Evolutionary conservation across 2,329 filamentous ascomycete species (phyloP).

Genomic region (Clarireedia homoeocarpa): DNA sequence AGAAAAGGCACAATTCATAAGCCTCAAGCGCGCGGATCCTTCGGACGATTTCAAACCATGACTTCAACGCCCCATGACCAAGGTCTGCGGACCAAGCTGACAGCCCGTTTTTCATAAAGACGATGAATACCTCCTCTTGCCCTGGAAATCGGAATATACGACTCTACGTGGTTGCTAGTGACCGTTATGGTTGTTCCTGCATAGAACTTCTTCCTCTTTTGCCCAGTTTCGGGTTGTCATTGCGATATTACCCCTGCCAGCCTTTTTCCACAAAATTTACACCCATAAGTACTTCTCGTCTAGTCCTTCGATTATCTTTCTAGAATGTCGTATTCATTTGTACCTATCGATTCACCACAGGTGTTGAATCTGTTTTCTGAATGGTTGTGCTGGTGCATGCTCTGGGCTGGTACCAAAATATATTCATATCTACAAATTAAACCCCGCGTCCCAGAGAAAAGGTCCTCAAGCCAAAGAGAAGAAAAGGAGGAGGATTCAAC

Average conservation of each 20-base stretch:
- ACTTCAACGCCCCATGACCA: background rate
- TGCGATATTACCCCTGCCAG: background rate
- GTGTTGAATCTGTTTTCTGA: slow-evolving; percentile 2
- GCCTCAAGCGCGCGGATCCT: slow-evolving; percentile 1
- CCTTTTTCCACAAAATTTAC: background rate
- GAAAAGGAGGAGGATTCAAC: background rate
- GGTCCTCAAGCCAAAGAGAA: background rate
- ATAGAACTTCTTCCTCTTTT: background rate
- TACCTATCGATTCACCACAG: background rate
- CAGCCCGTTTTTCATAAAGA: slow-evolving; percentile 3
- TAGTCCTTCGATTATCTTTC: background rate
- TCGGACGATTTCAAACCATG: background rate
- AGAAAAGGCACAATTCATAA: background rate
- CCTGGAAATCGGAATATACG: background rate
- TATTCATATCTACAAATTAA: background rate
- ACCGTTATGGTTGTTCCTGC: background rate
- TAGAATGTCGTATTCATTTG: slow-evolving; percentile 4
- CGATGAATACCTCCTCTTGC: background rate
- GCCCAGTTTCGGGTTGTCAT: too few relatives aligned
- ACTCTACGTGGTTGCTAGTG: background rate
- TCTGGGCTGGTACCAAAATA: slow-evolving; percentile 8
- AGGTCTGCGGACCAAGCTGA: background rate
- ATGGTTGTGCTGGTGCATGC: slow-evolving; percentile 2
- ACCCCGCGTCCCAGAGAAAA: background rate
- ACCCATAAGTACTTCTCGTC: background rate